A percentile compares a stretch with the other conserved stretches of the same genome.
phyloP scores from a whole-genome alignment of 306 rosid species.

The Canavalia ensiformis region DNA sequence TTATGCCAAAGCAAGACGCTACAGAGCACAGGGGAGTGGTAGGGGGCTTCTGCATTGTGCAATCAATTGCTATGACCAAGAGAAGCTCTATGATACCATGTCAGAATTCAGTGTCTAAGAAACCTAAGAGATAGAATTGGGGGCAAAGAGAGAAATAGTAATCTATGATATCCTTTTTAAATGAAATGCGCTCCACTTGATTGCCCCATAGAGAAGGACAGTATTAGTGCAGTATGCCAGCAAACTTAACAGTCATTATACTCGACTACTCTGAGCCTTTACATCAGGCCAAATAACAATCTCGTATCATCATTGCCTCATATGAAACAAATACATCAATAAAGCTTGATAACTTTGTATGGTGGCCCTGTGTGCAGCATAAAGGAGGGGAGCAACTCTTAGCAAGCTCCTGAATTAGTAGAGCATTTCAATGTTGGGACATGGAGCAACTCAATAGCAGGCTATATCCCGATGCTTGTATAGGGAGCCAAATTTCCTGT shows the following conservation, averaged over 20 bases:
- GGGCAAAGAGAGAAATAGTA: not conserved
- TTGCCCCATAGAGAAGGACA: not conserved
- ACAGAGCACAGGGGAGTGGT: no score
- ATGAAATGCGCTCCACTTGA: constrained; percentile 1
- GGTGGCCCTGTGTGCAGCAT: not conserved
- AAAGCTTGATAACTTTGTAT: not conserved
- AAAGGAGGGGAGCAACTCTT: not conserved
- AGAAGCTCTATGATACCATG: not conserved
- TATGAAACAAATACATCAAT: not conserved
- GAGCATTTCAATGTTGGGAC: constrained; percentile 3
- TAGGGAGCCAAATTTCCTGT: not conserved
- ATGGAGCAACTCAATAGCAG: not conserved
- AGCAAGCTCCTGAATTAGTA: not conserved
- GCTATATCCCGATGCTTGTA: not conserved
- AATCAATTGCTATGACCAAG: not conserved
- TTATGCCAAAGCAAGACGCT: no score
- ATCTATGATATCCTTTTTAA: not conserved
- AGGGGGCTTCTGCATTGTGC: no score
- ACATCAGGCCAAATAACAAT: not conserved
- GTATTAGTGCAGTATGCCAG: not conserved
- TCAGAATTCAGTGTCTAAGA: not conserved
- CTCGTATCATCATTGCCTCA: not conserved
- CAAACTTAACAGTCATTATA: not conserved
- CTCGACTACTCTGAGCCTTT: not conserved
- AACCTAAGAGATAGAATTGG: not conserved